Evolutionary conservation across 169 alveolate genomes (phyloP), one percentile per base, ranked within the genome.

Genomic region (Eimeria acervulina): DNA sequence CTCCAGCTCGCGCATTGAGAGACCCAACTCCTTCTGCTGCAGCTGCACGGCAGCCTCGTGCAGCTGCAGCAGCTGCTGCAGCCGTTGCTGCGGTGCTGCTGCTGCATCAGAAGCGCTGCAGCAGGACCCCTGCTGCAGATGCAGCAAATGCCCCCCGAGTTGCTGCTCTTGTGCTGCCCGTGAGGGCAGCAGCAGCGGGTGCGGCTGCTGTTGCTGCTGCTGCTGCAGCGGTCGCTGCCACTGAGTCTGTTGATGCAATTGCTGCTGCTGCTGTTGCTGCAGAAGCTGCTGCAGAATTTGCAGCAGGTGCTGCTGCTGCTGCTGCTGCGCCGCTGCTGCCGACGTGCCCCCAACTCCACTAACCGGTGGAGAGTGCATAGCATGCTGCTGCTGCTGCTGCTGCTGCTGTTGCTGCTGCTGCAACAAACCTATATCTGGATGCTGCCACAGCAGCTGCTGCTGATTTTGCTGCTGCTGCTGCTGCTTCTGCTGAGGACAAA

Each of bases 1-100:
- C 68, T 80, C 90, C 23, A 80, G 42, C 90, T 80, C 90, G 38
- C 70, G 33, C 63, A 80, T 5, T 5, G 90, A 5, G 5, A 80
- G 42, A 1, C 44, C 70, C 38, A 44, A 4, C 70, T 80, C 90
- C 68, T 26, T 5, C 31, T 80, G 90, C 68, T 80, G 90, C 90
- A 80, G 90, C 90, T 21, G 42, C 90, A n/a, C 70, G 5, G 90
- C 90, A 31, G 90, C 90, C 1, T 80, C 70, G 36, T 80, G 90
- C 40, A 80, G 63, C 42, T 80, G 90, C 90, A 42, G 90, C 90
- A 80, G 68, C 42, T 80, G 90, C 90, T 80, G 90, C 70, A 80
- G 52, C 47, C 55, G 17, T 28, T 36, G 19, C 87, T 36, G 44
- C 13, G 87, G n/a, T 15, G 19, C 87, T 38, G 61, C 87, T 36